phyloP scores from a whole-genome alignment of 2,329 filamentous ascomycete genomes.

The Thermomyces lanuginosus region DNA sequence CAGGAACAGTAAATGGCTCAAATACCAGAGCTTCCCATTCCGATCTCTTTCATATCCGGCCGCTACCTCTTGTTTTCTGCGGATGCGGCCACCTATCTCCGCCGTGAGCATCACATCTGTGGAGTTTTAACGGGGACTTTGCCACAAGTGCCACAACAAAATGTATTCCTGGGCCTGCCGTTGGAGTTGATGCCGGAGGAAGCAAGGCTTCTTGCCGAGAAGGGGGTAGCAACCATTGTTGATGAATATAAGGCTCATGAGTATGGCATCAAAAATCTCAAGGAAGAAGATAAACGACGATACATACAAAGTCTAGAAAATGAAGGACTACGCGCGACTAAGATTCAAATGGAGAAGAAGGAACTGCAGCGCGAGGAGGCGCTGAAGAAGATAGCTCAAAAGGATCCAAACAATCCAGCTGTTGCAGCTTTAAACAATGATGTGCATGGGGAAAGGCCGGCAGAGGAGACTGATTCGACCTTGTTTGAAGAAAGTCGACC shows the following conservation, averaged over 20 bases:
- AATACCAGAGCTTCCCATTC: conserved; percentile 41
- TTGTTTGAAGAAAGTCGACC: conserved; percentile 11
- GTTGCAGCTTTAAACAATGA: no score
- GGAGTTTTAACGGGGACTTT: conserved; percentile 75
- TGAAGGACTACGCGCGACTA: conserved; percentile 37
- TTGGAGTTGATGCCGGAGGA: conserved; percentile 86
- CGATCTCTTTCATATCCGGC: conserved; percentile 64
- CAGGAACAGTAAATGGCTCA: conserved; percentile 20
- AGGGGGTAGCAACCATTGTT: conserved; percentile 59
- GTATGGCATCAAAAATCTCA: conserved; percentile 42
- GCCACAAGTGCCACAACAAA: conserved; percentile 86
- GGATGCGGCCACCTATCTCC: conserved; percentile 59
- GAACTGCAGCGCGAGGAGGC: conserved; percentile 35
- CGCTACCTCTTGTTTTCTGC: conserved; percentile 84
- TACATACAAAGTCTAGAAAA: conserved; percentile 44
- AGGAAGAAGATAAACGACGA: conserved; percentile 40
- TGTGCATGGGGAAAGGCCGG: conserved; percentile 8
- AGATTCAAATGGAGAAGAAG: conserved; percentile 30
- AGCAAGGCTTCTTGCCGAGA: conserved; percentile 62
- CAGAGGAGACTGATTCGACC: conserved; percentile 8
- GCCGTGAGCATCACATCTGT: conserved; percentile 66
- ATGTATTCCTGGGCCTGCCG: conserved; percentile 78
- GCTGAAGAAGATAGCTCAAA: conserved; percentile 33
- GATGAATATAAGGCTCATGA: conserved; percentile 62
- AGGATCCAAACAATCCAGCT: no score